Evolutionary conservation across 805 yeast genomes (phyloP).

Genomic region (Candida khao-thaluensis): DNA sequence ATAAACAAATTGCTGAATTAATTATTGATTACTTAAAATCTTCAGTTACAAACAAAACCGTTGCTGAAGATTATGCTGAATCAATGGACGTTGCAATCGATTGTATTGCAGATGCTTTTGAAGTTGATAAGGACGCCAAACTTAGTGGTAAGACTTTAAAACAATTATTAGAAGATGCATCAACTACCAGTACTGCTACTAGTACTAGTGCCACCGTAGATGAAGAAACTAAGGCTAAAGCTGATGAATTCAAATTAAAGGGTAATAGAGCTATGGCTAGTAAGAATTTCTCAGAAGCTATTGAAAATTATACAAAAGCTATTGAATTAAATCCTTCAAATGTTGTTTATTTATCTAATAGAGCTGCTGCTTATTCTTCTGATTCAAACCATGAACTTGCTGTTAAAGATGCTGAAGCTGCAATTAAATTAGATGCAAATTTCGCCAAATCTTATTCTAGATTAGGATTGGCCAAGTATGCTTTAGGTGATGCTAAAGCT

Average conservation of each 20-base stretch:
- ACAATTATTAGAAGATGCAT: conserved; percentile 40
- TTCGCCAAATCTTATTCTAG: conserved; percentile 95
- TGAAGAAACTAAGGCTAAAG: conserved; percentile 60
- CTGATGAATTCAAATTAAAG: conserved; percentile 80
- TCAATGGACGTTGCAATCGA: conserved; percentile 92
- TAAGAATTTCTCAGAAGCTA: conserved; percentile 68
- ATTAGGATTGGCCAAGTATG: conserved; percentile 89
- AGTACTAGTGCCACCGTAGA: conserved; percentile 21
- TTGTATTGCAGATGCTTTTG: conserved; percentile 86
- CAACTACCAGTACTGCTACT: conserved; percentile 26
- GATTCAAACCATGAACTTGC: conserved; percentile 72
- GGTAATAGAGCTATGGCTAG: conserved; percentile 90
- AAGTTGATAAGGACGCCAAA: conserved; percentile 52
- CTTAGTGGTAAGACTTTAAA: conserved; percentile 49
- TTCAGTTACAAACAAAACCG: conserved; percentile 57
- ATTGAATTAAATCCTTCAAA: conserved; percentile 65
- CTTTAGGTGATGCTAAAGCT: conserved; percentile 89
- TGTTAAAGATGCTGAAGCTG: conserved; percentile 76
- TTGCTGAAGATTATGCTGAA: conserved; percentile 78
- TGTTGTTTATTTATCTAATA: conserved; percentile 84
- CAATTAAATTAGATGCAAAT: conserved; percentile 71
- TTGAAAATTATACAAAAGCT: conserved; percentile 78
- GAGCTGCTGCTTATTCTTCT: conserved; percentile 96
- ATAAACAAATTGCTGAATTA: conserved; percentile 67
- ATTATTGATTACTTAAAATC: conserved; percentile 69